Evolutionary conservation across 139 green algal genomes (phyloP).

Genomic region (Pseudopediastrum boryanum): DNA sequence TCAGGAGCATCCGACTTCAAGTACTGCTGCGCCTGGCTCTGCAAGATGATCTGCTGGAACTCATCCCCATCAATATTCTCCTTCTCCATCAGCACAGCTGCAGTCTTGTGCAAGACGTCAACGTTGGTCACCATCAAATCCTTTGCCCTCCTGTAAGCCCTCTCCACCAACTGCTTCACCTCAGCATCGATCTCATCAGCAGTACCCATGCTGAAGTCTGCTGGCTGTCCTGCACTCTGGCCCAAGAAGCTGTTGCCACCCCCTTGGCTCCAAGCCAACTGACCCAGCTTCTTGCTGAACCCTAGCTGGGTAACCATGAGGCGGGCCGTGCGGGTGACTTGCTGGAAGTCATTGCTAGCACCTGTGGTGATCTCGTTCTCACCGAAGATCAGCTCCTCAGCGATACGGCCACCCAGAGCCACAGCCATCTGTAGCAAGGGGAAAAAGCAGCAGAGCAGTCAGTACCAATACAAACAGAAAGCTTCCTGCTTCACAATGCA

Average conservation of each 20-base stretch:
- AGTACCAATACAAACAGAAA: conserved; percentile 1
- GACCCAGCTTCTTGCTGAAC: conserved; percentile 93
- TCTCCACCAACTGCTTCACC: conserved; percentile 89
- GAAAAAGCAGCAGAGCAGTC: background rate
- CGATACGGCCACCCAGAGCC: conserved; percentile 92
- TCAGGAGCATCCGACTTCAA: conserved; percentile 84
- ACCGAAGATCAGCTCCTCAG: conserved; percentile 99
- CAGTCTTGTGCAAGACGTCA: conserved; percentile 86
- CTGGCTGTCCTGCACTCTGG: conserved; percentile 74
- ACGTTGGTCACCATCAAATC: conserved; percentile 94
- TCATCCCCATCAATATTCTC: conserved; percentile 99
- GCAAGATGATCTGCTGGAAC: conserved; percentile 88
- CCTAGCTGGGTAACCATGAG: conserved; percentile 97
- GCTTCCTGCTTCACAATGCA: too few species aligned
- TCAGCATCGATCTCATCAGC: conserved; percentile 93
- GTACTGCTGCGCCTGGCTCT: conserved; percentile 88
- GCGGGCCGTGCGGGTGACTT: conserved; percentile 78
- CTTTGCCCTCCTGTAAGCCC: conserved; percentile 96
- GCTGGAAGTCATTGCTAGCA: conserved; percentile 91
- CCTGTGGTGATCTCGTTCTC: conserved; percentile 97
- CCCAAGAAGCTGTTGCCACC: conserved; percentile 91
- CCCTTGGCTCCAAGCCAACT: conserved; percentile 73
- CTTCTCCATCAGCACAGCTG: conserved; percentile 95
- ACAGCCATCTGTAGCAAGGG: conserved; percentile 86
- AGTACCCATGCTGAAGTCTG: conserved; percentile 86